Conservation (phyloP, 345 rosid species). For the Salix purpurea region DNA sequence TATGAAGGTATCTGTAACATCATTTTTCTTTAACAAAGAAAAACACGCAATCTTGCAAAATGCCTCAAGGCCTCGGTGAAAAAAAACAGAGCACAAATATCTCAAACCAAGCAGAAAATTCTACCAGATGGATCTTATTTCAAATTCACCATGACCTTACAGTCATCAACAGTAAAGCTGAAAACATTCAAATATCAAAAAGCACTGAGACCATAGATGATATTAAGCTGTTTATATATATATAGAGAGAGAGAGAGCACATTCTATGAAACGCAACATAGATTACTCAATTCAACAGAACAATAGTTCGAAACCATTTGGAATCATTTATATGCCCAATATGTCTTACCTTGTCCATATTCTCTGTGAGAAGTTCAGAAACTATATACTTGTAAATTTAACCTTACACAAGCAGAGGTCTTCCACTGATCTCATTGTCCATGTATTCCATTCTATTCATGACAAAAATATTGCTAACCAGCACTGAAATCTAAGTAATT, state of each 20-base stretch:
- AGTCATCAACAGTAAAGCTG: not conserved
- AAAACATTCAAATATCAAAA: not conserved
- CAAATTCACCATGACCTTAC: not conserved
- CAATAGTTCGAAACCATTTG: not conserved
- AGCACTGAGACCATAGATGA: not conserved
- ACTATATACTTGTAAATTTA: not conserved
- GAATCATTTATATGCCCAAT: not conserved
- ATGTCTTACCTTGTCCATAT: not conserved
- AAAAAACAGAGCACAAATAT: not conserved
- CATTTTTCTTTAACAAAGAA: not conserved
- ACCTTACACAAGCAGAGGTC: not conserved
- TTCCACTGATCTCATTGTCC: not conserved
- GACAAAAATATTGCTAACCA: not conserved
- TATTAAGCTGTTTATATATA: not conserved
- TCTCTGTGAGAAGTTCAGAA: not conserved
- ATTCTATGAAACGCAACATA: not conserved
- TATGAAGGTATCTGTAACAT: conserved; percentile 8
- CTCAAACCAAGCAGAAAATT: not conserved
- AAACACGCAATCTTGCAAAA: not conserved
- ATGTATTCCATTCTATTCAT: not conserved
- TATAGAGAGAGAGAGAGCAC: not conserved
- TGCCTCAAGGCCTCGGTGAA: not conserved
- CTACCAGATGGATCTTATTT: not conserved
- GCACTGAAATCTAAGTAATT: not conserved
- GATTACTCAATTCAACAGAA: not conserved